Percentiles rank a stretch among this genome's conserved stretches.
phyloP scores from a whole-genome alignment of 2,329 filamentous ascomycete species.

The Beauveria caledonica region DNA sequence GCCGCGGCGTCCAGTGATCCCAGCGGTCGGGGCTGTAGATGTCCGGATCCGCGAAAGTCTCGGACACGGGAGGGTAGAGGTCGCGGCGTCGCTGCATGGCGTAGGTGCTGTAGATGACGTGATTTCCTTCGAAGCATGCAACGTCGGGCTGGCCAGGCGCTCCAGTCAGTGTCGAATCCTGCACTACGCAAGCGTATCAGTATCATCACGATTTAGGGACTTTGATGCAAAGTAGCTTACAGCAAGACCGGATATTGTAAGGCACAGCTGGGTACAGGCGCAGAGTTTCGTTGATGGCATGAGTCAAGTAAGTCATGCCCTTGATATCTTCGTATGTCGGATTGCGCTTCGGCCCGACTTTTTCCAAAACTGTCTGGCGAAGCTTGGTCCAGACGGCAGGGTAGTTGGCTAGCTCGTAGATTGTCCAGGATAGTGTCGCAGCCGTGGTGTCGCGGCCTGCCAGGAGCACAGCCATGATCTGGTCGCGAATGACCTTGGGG shows the following conservation, averaged over 20 bases:
- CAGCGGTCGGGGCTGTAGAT: constrained; percentile 61
- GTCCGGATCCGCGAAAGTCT: constrained; percentile 36
- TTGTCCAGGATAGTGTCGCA: constrained; percentile 66
- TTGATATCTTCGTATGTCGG: constrained; percentile 78
- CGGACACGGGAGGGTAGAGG: constrained; percentile 46
- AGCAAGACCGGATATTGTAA: constrained; percentile 66
- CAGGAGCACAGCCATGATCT: constrained; percentile 66
- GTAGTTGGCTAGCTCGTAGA: constrained; percentile 72
- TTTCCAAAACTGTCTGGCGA: constrained; percentile 60
- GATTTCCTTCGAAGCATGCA: constrained; percentile 56
- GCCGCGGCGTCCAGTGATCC: constrained; percentile 52
- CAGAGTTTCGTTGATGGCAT: constrained; percentile 68
- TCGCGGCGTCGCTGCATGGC: constrained; percentile 64
- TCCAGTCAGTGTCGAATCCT: constrained; percentile 53
- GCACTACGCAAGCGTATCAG: constrained; percentile 1
- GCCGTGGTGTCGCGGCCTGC: constrained; percentile 87
- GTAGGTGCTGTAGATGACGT: constrained; percentile 59
- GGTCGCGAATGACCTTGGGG: constrained; percentile 60
- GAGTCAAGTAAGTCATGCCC: constrained; percentile 73
- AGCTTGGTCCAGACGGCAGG: constrained; percentile 61
- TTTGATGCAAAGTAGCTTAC: constrained; percentile 42
- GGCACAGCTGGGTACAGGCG: constrained; percentile 72
- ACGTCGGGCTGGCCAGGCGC: constrained; percentile 62
- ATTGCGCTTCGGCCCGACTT: constrained; percentile 52
- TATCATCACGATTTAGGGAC: background rate